A percentile compares a stretch with the other conserved stretches of the same genome.
phyloP scores from a whole-genome alignment of 805 yeast genomes.

The Yueomyces sinensis region DNA sequence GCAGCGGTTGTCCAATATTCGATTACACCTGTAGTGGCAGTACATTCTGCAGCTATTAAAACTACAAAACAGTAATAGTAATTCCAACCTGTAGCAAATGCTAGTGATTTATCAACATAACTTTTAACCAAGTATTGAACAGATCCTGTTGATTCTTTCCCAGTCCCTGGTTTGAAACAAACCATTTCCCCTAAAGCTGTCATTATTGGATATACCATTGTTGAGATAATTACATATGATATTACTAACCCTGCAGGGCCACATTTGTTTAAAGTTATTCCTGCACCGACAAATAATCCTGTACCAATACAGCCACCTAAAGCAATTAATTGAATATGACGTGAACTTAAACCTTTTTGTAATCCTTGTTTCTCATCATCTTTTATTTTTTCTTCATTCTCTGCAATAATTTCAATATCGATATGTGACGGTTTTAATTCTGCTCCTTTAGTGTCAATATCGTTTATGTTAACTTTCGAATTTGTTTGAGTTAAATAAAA shows the following conservation, averaged over 20 bases:
- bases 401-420: background rate
- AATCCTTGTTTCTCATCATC: constrained; percentile 1
- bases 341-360: constrained; percentile 28
- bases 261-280: constrained; percentile 44
- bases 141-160: constrained; percentile 34
- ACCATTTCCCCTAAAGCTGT: constrained; percentile 57
- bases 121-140: constrained; percentile 45
- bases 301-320: constrained; percentile 78
- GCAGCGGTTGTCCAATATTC: constrained; percentile 42
- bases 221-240: constrained; percentile 49
- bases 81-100: constrained; percentile 51
- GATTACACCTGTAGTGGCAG: constrained; percentile 51
- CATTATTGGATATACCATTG: constrained; percentile 54
- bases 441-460: background rate
- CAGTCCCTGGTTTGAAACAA: constrained; percentile 44
- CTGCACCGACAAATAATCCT: constrained; percentile 68
- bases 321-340: constrained; percentile 74
- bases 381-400: background rate
- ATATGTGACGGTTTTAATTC: background rate
- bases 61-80: constrained; percentile 37
- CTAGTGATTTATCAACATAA: constrained; percentile 45
- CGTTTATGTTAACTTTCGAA: no score
- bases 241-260: constrained; percentile 62
- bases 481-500: no score
- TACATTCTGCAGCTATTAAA: constrained; percentile 44